Conservation (phyloP, 805 yeast species). For the Jamesozyma spencerorum region DNA sequence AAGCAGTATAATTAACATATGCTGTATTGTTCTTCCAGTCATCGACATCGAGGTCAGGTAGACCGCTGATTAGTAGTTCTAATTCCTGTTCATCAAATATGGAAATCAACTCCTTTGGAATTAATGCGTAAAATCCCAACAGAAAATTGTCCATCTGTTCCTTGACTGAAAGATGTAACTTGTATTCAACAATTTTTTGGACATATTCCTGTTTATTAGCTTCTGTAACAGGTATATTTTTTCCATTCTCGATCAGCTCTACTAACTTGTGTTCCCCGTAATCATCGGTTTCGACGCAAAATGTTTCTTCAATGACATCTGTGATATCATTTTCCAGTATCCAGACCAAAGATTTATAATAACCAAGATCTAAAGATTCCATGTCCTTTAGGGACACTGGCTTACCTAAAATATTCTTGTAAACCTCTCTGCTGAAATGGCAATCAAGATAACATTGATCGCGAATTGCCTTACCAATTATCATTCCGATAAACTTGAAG, state of each 20-base stretch:
- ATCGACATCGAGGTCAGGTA: conserved; percentile 91
- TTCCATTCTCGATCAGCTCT: conserved; percentile 76
- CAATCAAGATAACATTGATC: conserved; percentile 84
- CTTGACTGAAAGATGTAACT: conserved; percentile 70
- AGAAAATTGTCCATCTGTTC: conserved; percentile 83
- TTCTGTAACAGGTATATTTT: conserved; percentile 79
- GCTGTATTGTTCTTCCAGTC: conserved; percentile 89
- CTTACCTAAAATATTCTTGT: conserved; percentile 73
- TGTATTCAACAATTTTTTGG: conserved; percentile 72
- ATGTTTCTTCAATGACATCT: conserved; percentile 88
- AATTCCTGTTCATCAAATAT: conserved; percentile 94
- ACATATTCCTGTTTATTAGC: conserved; percentile 88
- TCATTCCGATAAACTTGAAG: conserved; percentile 87
- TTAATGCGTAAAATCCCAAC: conserved; percentile 81
- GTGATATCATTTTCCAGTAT: conserved; percentile 95
- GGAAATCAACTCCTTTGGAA: conserved; percentile 71
- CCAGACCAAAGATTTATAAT: conserved; percentile 88
- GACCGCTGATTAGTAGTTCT: conserved; percentile 83
- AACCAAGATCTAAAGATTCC: conserved; percentile 88
- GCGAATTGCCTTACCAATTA: conserved; percentile 88
- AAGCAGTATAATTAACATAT: conserved; percentile 71
- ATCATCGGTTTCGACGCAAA: conserved; percentile 86
- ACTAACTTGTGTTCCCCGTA: conserved; percentile 81
- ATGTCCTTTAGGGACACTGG: conserved; percentile 82
- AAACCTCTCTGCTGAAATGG: conserved; percentile 91